These are phyloP conservation scores for Rhizopogon roseolus DNA, from an alignment of 768 basidiomycete genomes.

Conservation along the genomic window DNA sequence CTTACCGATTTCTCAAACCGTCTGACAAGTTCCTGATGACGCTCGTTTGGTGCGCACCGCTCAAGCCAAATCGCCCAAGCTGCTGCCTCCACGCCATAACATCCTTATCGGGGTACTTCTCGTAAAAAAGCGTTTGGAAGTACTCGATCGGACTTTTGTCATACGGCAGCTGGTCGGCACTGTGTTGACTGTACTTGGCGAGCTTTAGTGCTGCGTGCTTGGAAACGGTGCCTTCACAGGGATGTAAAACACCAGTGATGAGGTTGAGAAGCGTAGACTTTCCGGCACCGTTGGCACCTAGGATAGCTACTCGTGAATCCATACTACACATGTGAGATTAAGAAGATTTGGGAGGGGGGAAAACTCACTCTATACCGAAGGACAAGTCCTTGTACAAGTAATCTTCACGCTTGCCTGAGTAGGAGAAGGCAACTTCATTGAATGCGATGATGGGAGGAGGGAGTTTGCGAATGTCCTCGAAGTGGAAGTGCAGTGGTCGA, in stretches of 20 bases:
- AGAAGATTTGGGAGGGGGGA: conserved; percentile 2
- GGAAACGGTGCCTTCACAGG: conserved; percentile 80
- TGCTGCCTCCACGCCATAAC: conserved; percentile 88
- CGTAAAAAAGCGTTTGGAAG: conserved; percentile 73
- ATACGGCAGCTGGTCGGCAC: conserved; percentile 97
- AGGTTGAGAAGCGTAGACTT: conserved; percentile 91
- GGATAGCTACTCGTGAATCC: conserved; percentile 93
- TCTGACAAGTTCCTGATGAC: conserved; percentile 95
- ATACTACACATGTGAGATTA: conserved; percentile 44
- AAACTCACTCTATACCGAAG: conserved; percentile 93
- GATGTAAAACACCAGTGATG: conserved; percentile 78
- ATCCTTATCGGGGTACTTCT: conserved; percentile 95
- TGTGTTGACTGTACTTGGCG: conserved; percentile 98
- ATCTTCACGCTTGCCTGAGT: conserved; percentile 85
- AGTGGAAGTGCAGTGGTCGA: conserved; percentile 84
- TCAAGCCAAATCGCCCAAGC: conserved; percentile 92
- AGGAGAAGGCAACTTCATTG: conserved; percentile 90
- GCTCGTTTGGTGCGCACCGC: conserved; percentile 88
- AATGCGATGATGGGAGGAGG: conserved; percentile 98
- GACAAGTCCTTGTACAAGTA: conserved; percentile 84
- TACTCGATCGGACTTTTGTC: conserved; percentile 89
- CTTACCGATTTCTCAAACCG: conserved; percentile 89
- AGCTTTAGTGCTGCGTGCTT: conserved; percentile 90
- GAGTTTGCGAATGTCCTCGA: conserved; percentile 89
- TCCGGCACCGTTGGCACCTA: conserved; percentile 93